Conservation (phyloP, 2,329 filamentous ascomycete genomes). For the Penicillium sp. region DNA sequence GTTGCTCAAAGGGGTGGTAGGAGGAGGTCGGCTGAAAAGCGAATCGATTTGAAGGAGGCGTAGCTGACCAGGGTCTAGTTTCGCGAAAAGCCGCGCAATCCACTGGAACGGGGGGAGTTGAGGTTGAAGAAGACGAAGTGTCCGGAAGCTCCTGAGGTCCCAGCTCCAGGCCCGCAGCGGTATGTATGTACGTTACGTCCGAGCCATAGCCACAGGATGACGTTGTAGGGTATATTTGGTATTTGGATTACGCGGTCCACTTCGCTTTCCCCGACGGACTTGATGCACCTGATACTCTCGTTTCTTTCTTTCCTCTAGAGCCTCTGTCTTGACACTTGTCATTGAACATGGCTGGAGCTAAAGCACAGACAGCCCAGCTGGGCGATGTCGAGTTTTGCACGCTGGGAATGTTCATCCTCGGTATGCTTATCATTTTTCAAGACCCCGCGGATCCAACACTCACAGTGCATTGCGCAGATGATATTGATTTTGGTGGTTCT, state of each 20-base stretch:
- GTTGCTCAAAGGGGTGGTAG: slow-evolving; percentile 16
- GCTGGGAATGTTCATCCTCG: slow-evolving; percentile 64
- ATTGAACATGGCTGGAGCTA: slow-evolving; percentile 16
- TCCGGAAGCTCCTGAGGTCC: slow-evolving; percentile 19
- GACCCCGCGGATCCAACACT: slow-evolving; percentile 12
- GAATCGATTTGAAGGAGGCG: background rate
- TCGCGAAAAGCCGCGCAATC: slow-evolving; percentile 1
- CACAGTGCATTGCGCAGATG: slow-evolving; percentile 58
- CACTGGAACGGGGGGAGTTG: slow-evolving; percentile 4
- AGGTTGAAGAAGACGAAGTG: slow-evolving; percentile 7
- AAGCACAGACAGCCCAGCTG: background rate
- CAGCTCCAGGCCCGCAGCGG: slow-evolving; percentile 16
- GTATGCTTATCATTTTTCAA: slow-evolving; percentile 35
- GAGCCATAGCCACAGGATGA: slow-evolving; percentile 3
- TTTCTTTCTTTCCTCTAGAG: background rate
- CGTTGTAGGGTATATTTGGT: slow-evolving; percentile 14
- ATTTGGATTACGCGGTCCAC: slow-evolving; percentile 17
- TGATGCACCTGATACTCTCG: slow-evolving; percentile 4
- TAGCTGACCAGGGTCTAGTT: background rate
- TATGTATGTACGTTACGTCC: slow-evolving; percentile 2
- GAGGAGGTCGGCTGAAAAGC: background rate
- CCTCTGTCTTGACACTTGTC: background rate
- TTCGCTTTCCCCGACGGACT: slow-evolving; percentile 1
- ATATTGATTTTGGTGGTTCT: slow-evolving; percentile 79
- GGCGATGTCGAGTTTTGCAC: slow-evolving; percentile 56